A percentile compares a stretch with the other conserved stretches of the same genome.
These are phyloP conservation scores for Scolecobasidium constrictum DNA, from an alignment of 2,329 filamentous ascomycete genomes.

Conservation along the genomic window DNA sequence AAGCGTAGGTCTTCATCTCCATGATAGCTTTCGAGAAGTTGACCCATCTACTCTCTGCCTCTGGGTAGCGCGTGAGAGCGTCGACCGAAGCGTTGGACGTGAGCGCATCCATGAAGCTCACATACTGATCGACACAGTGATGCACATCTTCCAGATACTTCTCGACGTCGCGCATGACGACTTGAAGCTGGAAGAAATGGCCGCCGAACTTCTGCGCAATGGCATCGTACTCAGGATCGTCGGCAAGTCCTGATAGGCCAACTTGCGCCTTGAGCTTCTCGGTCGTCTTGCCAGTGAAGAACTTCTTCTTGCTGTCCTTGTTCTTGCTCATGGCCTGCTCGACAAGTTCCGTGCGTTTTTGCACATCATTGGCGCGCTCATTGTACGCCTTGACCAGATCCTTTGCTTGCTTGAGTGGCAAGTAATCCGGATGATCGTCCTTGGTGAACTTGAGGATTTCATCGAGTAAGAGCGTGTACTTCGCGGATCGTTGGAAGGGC, in stretches of 20 bases:
- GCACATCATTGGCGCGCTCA: slow-evolving; percentile 77
- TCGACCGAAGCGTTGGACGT: background rate
- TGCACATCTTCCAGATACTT: slow-evolving; percentile 77
- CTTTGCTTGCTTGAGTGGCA: slow-evolving; percentile 58
- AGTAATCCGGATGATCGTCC: slow-evolving; percentile 70
- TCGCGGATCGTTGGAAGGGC: slow-evolving; percentile 86
- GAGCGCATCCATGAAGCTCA: slow-evolving; percentile 13
- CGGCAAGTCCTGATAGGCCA: slow-evolving; percentile 50
- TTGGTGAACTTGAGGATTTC: slow-evolving; percentile 73
- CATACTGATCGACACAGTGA: slow-evolving; percentile 62
- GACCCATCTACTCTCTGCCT: slow-evolving; percentile 90
- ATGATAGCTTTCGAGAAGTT: slow-evolving; percentile 79
- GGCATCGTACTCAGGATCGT: slow-evolving; percentile 72
- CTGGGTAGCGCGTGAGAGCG: slow-evolving; percentile 46
- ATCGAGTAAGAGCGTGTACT: slow-evolving; percentile 79
- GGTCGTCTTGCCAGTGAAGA: slow-evolving; percentile 61
- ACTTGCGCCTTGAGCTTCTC: slow-evolving; percentile 72
- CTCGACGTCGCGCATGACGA: slow-evolving; percentile 88
- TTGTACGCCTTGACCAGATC: slow-evolving; percentile 55
- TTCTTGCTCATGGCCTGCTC: slow-evolving; percentile 85
- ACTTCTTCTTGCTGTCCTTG: slow-evolving; percentile 78
- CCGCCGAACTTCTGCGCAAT: slow-evolving; percentile 81
- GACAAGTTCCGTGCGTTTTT: slow-evolving; percentile 87
- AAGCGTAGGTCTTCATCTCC: slow-evolving; percentile 70
- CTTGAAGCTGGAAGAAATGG: slow-evolving; percentile 83